phyloP scores from a whole-genome alignment of 2,329 filamentous ascomycete species.

The Microthyrium microscopicum region DNA sequence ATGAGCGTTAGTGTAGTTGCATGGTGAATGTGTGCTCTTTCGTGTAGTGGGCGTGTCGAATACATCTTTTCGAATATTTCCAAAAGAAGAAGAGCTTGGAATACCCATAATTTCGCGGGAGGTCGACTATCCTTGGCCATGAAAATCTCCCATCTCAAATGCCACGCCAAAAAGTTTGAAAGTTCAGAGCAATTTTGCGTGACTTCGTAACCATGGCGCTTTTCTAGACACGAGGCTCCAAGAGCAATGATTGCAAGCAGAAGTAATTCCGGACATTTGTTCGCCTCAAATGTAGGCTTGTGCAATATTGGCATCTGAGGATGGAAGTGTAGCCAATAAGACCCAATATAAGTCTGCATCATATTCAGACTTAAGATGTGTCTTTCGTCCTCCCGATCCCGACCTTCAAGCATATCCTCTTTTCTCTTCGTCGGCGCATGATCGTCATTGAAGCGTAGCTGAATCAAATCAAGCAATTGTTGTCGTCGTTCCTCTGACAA shows the following conservation, averaged over 20 bases:
- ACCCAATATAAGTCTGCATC: slow-evolving; percentile 89
- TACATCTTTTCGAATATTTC: slow-evolving; percentile 98
- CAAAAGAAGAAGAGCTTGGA: slow-evolving; percentile 74
- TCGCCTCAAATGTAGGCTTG: slow-evolving; percentile 80
- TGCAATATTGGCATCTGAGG: slow-evolving; percentile 89
- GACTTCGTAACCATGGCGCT: slow-evolving; percentile 55
- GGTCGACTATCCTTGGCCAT: slow-evolving; percentile 80
- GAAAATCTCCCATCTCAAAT: slow-evolving; percentile 91
- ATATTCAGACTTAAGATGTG: slow-evolving; percentile 68
- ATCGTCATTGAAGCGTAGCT: slow-evolving; percentile 64
- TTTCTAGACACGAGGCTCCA: slow-evolving; percentile 77
- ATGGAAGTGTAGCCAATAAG: slow-evolving; percentile 91
- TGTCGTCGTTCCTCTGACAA: slow-evolving; percentile 79
- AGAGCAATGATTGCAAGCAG: slow-evolving; percentile 83
- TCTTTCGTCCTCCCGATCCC: slow-evolving; percentile 45
- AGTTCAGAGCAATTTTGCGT: slow-evolving; percentile 66
- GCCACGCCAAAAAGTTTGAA: slow-evolving; percentile 80
- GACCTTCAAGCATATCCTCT: slow-evolving; percentile 60
- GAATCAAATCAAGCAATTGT: slow-evolving; percentile 69
- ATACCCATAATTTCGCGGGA: slow-evolving; percentile 89
- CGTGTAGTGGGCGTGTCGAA: slow-evolving; percentile 77
- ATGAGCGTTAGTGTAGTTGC: slow-evolving; percentile 90
- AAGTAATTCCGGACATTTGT: slow-evolving; percentile 69
- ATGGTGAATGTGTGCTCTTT: slow-evolving; percentile 91
- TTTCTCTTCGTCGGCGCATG: slow-evolving; percentile 56